phyloP scores from a whole-genome alignment of 345 rosid species.

The Physaria fendleri region DNA sequence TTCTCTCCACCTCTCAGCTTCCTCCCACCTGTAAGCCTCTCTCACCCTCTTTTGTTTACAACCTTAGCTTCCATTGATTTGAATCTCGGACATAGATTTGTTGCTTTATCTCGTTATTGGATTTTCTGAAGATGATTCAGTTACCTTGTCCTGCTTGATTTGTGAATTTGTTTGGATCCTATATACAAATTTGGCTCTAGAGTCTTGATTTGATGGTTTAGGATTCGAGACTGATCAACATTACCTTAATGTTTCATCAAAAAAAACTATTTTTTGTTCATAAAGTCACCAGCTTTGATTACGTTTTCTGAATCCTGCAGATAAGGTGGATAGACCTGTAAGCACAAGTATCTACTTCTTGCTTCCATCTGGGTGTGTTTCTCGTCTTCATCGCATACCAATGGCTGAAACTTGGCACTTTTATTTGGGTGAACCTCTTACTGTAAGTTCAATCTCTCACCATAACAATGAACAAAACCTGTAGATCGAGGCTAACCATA shows the following conservation, averaged over 20 bases:
- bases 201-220: background rate
- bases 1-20: slow-evolving; percentile 71
- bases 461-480: background rate
- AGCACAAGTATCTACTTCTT: too few relatives aligned
- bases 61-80: background rate
- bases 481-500: background rate
- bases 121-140: background rate
- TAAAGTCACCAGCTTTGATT: background rate
- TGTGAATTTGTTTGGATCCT: background rate
- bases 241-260: background rate
- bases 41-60: background rate
- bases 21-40: slow-evolving; percentile 56
- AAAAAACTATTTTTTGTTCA: background rate
- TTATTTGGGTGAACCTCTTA: slow-evolving; percentile 68
- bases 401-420: slow-evolving; percentile 85
- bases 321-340: slow-evolving; percentile 58
- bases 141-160: background rate
- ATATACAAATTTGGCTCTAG: background rate
- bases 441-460: slow-evolving; percentile 37
- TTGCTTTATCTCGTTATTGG: background rate
- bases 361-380: slow-evolving; percentile 68
- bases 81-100: background rate
- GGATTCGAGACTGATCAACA: background rate
- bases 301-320: slow-evolving; percentile 29
- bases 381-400: slow-evolving; percentile 70